A percentile compares a stretch with the other conserved stretches of the same genome.
phyloP scores from a whole-genome alignment of 768 basidiomycete genomes.

The Phlebiopsis flavidoalba region DNA sequence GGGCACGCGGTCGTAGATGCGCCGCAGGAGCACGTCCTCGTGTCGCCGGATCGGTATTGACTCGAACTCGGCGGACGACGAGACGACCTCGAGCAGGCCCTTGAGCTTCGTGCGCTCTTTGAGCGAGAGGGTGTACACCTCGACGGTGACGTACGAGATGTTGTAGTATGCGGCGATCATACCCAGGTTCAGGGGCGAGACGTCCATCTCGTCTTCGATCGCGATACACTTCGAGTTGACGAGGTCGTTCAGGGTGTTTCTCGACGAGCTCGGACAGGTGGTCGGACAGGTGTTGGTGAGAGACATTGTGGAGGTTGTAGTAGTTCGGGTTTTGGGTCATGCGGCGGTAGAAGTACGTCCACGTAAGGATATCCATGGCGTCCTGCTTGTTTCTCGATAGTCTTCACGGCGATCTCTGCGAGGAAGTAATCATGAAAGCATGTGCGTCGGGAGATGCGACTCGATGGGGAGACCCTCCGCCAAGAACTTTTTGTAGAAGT shows the following conservation, averaged over 20 bases:
- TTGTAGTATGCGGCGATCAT: slow-evolving; percentile 99
- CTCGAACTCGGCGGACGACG: slow-evolving; percentile 96
- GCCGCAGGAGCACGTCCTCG: slow-evolving; percentile 78
- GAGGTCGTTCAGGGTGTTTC: slow-evolving; percentile 83
- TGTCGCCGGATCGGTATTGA: slow-evolving; percentile 90
- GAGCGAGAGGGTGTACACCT: slow-evolving; percentile 92
- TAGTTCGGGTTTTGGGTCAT: slow-evolving; percentile 98
- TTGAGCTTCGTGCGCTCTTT: slow-evolving; percentile 97
- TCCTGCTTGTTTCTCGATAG: slow-evolving; percentile 99
- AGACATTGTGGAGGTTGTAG: slow-evolving; percentile 92
- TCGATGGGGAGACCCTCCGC: slow-evolving; percentile 97
- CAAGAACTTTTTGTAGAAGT: slow-evolving; percentile 98
- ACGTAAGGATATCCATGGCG: slow-evolving; percentile 96
- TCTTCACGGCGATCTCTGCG: slow-evolving; percentile 97
- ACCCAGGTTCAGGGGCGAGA: slow-evolving; percentile 87
- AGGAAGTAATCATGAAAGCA: slow-evolving; percentile 96
- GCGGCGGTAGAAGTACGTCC: slow-evolving; percentile 97
- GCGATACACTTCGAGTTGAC: slow-evolving; percentile 93
- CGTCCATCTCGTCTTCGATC: slow-evolving; percentile 94
- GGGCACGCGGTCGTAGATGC: slow-evolving; percentile 94
- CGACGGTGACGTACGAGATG: slow-evolving; percentile 93
- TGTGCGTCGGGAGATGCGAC: slow-evolving; percentile 84
- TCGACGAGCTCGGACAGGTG: slow-evolving; percentile 96
- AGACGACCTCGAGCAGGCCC: slow-evolving; percentile 93
- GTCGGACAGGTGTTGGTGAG: slow-evolving; percentile 92